phyloP scores from a whole-genome alignment of 2,329 filamentous ascomycete genomes.

The Epicoccum sorghinum region DNA sequence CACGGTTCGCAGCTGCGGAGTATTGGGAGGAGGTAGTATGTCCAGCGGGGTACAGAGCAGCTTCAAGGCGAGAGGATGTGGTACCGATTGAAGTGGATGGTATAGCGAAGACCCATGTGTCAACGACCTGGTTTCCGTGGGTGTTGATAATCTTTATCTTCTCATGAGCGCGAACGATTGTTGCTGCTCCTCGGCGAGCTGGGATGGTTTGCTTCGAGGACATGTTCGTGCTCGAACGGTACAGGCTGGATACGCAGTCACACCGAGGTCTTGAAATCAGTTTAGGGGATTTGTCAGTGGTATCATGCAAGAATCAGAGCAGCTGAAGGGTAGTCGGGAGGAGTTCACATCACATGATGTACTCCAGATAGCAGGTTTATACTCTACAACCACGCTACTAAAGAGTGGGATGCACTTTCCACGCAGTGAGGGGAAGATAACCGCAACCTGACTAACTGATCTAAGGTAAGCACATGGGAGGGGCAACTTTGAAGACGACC shows the following conservation, averaged over 20 bases:
- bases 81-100: constrained; percentile 25
- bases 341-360: no score
- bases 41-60: constrained; percentile 37
- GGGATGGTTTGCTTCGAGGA: constrained; percentile 44
- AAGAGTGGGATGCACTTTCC: neutral
- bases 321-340: no score
- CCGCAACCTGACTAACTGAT: no score
- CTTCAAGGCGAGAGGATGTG: constrained; percentile 31
- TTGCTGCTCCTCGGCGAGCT: constrained; percentile 53
- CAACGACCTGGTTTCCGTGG: constrained; percentile 57
- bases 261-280: no score
- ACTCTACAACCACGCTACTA: neutral
- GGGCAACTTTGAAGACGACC: no score
- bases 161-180: constrained; percentile 46
- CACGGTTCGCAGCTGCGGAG: constrained; percentile 30
- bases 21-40: constrained; percentile 32
- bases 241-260: no score
- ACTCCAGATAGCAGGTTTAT: neutral
- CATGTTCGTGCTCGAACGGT: constrained; percentile 10
- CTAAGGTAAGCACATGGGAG: no score
- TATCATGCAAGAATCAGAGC: no score
- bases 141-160: constrained; percentile 56
- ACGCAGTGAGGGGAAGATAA: no score
- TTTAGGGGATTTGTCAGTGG: no score
- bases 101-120: constrained; percentile 57